Evolutionary conservation across 768 basidiomycete species (phyloP).

Genomic region (Lentinus tigrinus): DNA sequence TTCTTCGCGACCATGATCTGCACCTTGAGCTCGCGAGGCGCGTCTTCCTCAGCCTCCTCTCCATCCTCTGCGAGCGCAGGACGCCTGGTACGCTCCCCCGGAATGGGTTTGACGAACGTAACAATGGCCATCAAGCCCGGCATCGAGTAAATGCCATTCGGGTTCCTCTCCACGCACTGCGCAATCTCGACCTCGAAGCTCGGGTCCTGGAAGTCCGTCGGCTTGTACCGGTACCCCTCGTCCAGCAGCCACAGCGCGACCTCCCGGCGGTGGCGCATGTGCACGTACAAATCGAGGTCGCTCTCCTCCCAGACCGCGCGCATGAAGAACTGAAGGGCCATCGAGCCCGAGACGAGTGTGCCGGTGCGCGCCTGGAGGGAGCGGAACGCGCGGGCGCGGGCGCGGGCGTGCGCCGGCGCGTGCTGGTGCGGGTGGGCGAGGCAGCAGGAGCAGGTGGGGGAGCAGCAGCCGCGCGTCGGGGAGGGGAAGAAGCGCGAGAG

Average conservation of each 20-base stretch:
- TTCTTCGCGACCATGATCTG: conserved; percentile 17
- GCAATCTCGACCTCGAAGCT: conserved; percentile 11
- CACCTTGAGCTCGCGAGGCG: conserved; percentile 2
- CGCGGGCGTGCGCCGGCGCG: conserved; percentile 34
- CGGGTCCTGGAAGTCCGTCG: conserved; percentile 19
- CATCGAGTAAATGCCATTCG: conserved; percentile 14
- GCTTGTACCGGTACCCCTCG: conserved; percentile 32
- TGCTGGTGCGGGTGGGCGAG: conserved; percentile 33
- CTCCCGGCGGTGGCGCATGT: conserved; percentile 31
- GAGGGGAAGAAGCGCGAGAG: conserved; percentile 37
- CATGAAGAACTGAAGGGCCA: conserved; percentile 53
- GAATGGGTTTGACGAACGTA: conserved; percentile 5
- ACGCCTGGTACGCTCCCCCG: background rate
- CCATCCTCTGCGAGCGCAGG: background rate
- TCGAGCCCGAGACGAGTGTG: conserved; percentile 51
- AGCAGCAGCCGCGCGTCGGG: conserved; percentile 21
- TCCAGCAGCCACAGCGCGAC: conserved; percentile 36
- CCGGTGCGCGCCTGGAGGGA: conserved; percentile 41
- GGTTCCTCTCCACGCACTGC: background rate
- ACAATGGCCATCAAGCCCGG: conserved; percentile 1
- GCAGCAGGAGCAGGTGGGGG: conserved; percentile 21
- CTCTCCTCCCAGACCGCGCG: conserved; percentile 40
- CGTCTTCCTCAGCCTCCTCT: background rate
- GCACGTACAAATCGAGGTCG: conserved; percentile 52
- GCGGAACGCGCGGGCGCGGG: conserved; percentile 39